Base-by-base conservation (phyloP, 2,329 filamentous ascomycete species). In the Thermochaetoides dissita region DNA sequence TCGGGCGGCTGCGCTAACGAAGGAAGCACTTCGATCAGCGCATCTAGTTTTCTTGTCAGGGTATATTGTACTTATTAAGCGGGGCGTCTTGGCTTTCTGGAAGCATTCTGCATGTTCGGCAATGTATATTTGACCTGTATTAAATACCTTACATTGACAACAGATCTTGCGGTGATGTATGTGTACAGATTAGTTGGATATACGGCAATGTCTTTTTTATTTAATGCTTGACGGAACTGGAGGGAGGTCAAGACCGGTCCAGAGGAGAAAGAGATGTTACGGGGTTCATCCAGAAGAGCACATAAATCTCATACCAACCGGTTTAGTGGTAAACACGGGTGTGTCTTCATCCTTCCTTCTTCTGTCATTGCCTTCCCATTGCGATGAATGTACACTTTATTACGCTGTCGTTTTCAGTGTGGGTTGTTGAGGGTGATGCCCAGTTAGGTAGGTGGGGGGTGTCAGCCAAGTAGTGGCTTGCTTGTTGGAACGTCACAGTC, bases 71-170 rank as follows among this genome's bases (percentile, higher is more conserved):
- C n/a, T 12, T 11, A 6, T 35, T n/a, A 7, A 11, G 8, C 7
- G 34, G 7, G 36, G 37, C 10, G 34, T 34, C 32, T 42, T 31
- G 34, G n/a, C 5, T 24, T 24, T 24, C 17, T 24, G 17, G 17
- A 24, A 24, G 17, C 17, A 24, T 24, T 24, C 17, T 17, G 36
- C 38, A 34, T 37, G 39, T 41, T 37, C 28, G 30, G 32, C 30
- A 10, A 10, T 40, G 34, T 41, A 12, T 36, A 32, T 41, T 41
- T 28, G 7, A 11, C n/a, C 30, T 41, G 39, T 41, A 41, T 30
- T 40, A 40, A 34, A 2, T 34, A 39, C n/a, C 37, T 39, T 10
- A 30, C 34, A 35, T 35, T 10, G 32, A 24, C 34, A 35, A 6
- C 34, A 35, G 10, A 12, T 35, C 17, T 10, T 11, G 7, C 7